These are phyloP conservation scores for Funneliformis caledonium DNA, from an alignment of 371 early-diverging fungal species.

Conservation along the genomic window DNA sequence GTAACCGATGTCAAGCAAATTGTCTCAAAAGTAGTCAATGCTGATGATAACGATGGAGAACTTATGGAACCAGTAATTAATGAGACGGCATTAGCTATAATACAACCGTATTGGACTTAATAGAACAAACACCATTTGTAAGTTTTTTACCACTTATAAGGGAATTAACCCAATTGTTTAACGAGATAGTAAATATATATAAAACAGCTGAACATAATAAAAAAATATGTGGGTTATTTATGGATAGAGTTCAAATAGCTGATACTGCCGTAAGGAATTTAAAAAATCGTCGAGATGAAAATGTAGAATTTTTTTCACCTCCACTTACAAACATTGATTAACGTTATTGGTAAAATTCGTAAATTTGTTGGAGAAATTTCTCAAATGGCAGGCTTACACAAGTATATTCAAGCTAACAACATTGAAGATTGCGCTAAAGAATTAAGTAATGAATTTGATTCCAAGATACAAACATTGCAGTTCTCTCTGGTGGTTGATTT, in stretches of 20 bases:
- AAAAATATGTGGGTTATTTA: background rate
- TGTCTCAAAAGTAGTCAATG: no score
- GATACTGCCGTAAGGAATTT: slow-evolving; percentile 14
- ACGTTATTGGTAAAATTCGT: slow-evolving; percentile 8
- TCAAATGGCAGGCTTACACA: background rate
- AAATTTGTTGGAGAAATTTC: slow-evolving; percentile 20
- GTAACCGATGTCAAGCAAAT: no score
- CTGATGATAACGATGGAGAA: no score
- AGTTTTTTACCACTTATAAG: background rate
- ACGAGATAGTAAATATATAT: background rate
- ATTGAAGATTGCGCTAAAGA: background rate
- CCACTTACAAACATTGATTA: background rate
- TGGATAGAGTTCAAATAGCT: background rate
- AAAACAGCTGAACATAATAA: background rate
- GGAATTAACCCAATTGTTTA: background rate
- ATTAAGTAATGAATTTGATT: slow-evolving; percentile 20
- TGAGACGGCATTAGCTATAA: no score
- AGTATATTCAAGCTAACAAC: background rate
- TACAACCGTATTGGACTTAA: no score
- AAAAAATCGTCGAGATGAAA: background rate
- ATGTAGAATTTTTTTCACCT: background rate
- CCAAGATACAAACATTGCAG: no score
- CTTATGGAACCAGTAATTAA: no score
- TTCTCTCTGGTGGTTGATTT: no score
- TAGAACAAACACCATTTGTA: no score